phyloP scores from a whole-genome alignment of 257 asterid genomes.

The Leptodermis oblonga region DNA sequence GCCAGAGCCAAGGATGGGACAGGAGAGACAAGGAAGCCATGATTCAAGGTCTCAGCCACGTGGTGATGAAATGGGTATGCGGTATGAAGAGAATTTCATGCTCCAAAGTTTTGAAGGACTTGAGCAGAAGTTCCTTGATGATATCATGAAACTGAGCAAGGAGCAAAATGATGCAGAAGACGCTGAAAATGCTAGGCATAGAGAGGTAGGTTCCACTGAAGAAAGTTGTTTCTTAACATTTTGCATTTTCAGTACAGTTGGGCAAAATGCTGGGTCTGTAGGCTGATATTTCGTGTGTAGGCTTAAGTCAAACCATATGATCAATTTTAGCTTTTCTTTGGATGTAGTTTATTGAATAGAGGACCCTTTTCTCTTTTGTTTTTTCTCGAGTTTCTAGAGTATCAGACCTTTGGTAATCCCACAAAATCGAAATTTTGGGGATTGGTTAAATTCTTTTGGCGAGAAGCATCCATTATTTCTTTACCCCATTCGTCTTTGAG shows the following conservation, averaged over 20 bases:
- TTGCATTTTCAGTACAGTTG: background rate
- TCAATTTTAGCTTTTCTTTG: background rate
- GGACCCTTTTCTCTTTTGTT: too few species aligned
- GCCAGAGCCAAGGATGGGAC: slow-evolving; percentile 52
- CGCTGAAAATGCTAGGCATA: slow-evolving; percentile 84
- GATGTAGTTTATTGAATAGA: background rate
- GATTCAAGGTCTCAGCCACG: slow-evolving; percentile 56
- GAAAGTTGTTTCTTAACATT: background rate
- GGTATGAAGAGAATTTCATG: slow-evolving; percentile 60
- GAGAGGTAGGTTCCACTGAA: slow-evolving; percentile 60
- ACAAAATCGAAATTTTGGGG: background rate
- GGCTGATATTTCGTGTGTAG: background rate
- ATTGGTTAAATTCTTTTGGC: background rate
- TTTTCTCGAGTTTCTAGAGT: background rate
- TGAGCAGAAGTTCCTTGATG: slow-evolving; percentile 77
- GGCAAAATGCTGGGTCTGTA: background rate
- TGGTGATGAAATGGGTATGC: slow-evolving; percentile 71
- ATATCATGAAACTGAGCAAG: slow-evolving; percentile 79
- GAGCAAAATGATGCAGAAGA: slow-evolving; percentile 92
- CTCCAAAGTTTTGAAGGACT: slow-evolving; percentile 66
- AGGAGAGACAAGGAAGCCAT: slow-evolving; percentile 65
- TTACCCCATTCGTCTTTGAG: background rate
- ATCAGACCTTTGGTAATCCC: background rate
- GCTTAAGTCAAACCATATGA: background rate
- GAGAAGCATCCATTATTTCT: background rate